Evolutionary conservation across 139 green algal genomes (phyloP).

Genomic region (Chlorella sorokiniana): DNA sequence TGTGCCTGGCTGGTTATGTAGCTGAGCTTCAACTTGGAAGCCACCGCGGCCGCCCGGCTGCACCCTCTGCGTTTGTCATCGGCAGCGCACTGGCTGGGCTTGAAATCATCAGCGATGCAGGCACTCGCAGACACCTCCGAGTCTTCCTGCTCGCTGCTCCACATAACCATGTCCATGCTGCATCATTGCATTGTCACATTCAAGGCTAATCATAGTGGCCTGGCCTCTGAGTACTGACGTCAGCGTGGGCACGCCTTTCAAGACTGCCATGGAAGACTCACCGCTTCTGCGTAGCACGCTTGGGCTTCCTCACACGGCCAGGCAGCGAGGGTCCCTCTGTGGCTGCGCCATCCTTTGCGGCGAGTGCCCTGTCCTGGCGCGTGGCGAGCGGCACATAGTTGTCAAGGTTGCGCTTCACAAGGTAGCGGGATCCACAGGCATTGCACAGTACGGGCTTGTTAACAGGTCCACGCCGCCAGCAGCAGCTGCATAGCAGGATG

Average conservation of each 20-base stretch:
- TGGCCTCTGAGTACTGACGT: background rate
- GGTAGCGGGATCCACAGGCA: conserved; percentile 67
- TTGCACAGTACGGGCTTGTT: conserved; percentile 75
- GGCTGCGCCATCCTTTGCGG: conserved; percentile 4
- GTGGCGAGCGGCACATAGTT: conserved; percentile 40
- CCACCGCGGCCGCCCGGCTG: background rate
- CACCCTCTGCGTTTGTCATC: background rate
- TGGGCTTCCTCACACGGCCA: conserved; percentile 14
- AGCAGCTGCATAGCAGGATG: conserved; percentile 20
- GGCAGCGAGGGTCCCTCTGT: background rate
- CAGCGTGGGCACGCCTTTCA: background rate
- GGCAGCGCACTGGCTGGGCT: background rate
- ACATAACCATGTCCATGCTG: conserved; percentile 5
- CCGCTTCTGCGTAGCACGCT: conserved; percentile 13
- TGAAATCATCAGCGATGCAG: conserved; percentile 29
- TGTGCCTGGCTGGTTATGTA: conserved; percentile 32
- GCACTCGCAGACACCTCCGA: background rate
- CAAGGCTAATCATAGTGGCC: no score
- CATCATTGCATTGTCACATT: no score
- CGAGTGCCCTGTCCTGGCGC: conserved; percentile 1
- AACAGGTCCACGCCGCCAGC: conserved; percentile 62
- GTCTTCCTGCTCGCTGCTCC: conserved; percentile 8
- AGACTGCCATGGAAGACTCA: background rate
- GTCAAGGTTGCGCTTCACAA: conserved; percentile 49
- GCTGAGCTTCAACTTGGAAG: conserved; percentile 15